Conservation (phyloP, 2,329 filamentous ascomycete genomes). For the Bisporella sp. region DNA sequence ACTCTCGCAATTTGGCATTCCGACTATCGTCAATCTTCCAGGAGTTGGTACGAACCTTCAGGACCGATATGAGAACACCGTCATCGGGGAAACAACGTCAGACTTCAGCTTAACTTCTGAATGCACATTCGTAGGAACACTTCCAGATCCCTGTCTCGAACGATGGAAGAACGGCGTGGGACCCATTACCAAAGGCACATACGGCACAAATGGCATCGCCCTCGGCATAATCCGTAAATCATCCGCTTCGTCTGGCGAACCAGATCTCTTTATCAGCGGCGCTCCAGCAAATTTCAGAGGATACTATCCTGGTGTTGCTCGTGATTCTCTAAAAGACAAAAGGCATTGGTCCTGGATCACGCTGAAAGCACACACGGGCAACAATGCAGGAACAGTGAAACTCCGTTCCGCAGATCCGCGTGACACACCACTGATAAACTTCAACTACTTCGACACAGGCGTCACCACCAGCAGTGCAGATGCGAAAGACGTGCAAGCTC, state of each 20-base stretch:
- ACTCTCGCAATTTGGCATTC: constrained; percentile 37
- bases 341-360: constrained; percentile 33
- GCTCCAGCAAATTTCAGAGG: constrained; percentile 30
- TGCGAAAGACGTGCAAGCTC: constrained; percentile 13
- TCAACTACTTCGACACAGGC: constrained; percentile 51
- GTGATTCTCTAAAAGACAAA: constrained; percentile 27
- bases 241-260: constrained; percentile 31
- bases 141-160: background rate
- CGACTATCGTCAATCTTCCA: constrained; percentile 47
- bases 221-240: constrained; percentile 26
- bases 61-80: constrained; percentile 43
- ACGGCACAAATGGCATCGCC: constrained; percentile 43
- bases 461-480: constrained; percentile 10
- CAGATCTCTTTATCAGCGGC: constrained; percentile 30
- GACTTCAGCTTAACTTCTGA: background rate
- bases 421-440: constrained; percentile 55
- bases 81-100: constrained; percentile 33
- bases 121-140: constrained; percentile 13
- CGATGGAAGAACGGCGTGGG: background rate
- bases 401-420: constrained; percentile 55
- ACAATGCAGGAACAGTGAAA: constrained; percentile 53
- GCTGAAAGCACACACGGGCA: constrained; percentile 57
- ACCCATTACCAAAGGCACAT: constrained; percentile 22
- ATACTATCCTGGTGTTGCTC: constrained; percentile 35
- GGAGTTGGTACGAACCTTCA: constrained; percentile 58